Evolutionary conservation across 2,329 filamentous ascomycete genomes (phyloP), one percentile per base, ranked within the genome.

Genomic region (Pezicula neosporulosa): DNA sequence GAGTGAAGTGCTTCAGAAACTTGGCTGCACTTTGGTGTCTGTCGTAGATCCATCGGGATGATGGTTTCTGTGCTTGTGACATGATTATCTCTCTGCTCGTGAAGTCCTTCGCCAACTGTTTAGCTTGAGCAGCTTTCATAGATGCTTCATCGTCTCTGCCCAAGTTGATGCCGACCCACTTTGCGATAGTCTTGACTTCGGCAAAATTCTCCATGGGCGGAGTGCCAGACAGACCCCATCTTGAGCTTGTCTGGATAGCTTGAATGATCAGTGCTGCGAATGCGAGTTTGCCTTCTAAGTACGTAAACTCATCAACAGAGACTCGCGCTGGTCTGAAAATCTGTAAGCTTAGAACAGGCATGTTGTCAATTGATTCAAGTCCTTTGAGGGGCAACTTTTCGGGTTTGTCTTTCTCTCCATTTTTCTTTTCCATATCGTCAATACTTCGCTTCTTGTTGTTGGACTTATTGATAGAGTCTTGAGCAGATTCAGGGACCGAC

Each of bases 251-350:
- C 21, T 33, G 8, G 35, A 39, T 13, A 76, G 38, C 77, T 80
- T 39, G 73, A 68, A 10, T 78, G 37, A 44, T 28, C 27, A 30
- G n/a, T 10, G 7, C 42, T 8, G 42, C 21, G 10, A 27, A 27
- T 18, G 24, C 7, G 30, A 33, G 27, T 46, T 73, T 64, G 15
- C 68, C 61, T 42, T 72, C 70, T 5, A 78, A 67, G 55, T 86
- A 83, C 1, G 83, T 80, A 56, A 81, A 86, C 56, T 88, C 85
- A 54, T 88, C 85, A 1, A 86, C 70, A 2, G 87, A 74, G 0
- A 87, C 52, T 6, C 85, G 73, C 49, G 78, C 78, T 62, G 81
- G 87, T 2, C 69, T 64, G 60, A 86, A 87, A 58, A 82, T 74
- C 53, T 87, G 82, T 1, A 87, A 60, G 0, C 81, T 61, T 1